Base-by-base conservation (phyloP, 192 early-diverging fungal species). In the Coemansia sp. region DNA sequence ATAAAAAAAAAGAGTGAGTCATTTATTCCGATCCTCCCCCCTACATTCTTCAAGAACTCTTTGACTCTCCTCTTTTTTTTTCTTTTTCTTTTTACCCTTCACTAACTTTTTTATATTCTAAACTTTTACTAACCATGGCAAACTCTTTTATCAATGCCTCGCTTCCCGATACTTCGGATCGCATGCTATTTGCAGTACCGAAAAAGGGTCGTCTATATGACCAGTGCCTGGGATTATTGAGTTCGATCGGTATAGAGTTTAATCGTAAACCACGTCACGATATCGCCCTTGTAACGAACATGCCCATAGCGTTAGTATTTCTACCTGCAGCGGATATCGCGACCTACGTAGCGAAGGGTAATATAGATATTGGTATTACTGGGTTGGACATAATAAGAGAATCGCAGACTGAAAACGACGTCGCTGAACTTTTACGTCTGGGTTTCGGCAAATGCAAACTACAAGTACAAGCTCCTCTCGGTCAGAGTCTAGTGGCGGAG, bases 191-290 rank as follows among this genome's bases (percentile, higher is more conserved):
- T 71, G 97, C 93, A n/a, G 89, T 99, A 61, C 97, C 97, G 52
- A 99, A 99, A 81, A 99, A 99, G 85, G 97, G 97, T 38, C 92
- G 97, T 40, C 91, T 99, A 42, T 91, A 97, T 85, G 94, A 97
- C 75, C 89, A 96, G 65, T 94, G 92, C 54, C 77, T 96, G 12
- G 84, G 88, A 7, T 81, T 99, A 38, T 88, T 99, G 12, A 80
- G 80, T 59, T 94, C 94, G 43, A 93, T 96, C n/a, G 96, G 97
- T 75, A 93, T 99, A 66, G 92, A 96, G 80, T 99, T 96, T 88
- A 85, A 92, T 85, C 91, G 97, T 68, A 94, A 92, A 67, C 93
- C 93, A 74, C 92, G 97, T 51, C 92, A 98, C 77, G 97, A 99
- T 82, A 98, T 99, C 87, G 97, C 97, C 2, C 86, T 98, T 2